Evolutionary conservation across 495 filamentous ascomycete genomes (phyloP), one percentile per base, ranked within the genome.

Genomic region (Talaromyces ruber): DNA sequence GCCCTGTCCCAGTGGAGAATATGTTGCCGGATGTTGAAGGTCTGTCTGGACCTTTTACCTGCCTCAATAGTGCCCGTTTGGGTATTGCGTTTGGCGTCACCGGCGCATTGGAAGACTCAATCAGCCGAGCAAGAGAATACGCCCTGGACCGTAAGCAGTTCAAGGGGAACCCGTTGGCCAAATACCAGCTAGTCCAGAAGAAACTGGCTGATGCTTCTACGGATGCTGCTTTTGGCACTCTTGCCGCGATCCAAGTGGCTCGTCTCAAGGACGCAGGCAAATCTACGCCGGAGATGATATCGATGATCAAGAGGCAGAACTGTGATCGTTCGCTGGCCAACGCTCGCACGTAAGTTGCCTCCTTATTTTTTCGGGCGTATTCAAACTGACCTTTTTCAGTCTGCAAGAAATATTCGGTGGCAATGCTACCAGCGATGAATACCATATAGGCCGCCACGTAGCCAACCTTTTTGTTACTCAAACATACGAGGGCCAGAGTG

Each of bases 101-200:
- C 75, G 94, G 94, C 58, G 93, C 94, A 0, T 79, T 98, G 24
- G 94, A 98, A 74, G 95, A 98, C 70, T 93, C 89, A 66, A 83
- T 98, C 57, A 70, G 76, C 9, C 80, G 93, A 62, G 86, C 94
- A 2, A 84, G 93, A 62, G 86, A 84, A 16, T 98, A 98, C 72
- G 86, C 92, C 18, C 77, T 98, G 29, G 90, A 97, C 73, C 82
- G 94, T 60, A 93, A 90, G 73, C 94, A 98, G 74, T 98, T 98
- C 84, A 96, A 95, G 77, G 86, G 88, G 37, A 97, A 98, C 70
- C 91, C 94, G 1, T 79, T 98, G 45, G 94, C 94, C 34, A 97
- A 93, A 77, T 98, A 98, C 67, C 94, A 98, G 74, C 83, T 98
- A n/a, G 83, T 98, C 45, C 94, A 98, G 79, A 97, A 97, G 84